Evolutionary conservation across 495 filamentous ascomycete species (phyloP).

Genomic region (Talaromyces proteolyticus): DNA sequence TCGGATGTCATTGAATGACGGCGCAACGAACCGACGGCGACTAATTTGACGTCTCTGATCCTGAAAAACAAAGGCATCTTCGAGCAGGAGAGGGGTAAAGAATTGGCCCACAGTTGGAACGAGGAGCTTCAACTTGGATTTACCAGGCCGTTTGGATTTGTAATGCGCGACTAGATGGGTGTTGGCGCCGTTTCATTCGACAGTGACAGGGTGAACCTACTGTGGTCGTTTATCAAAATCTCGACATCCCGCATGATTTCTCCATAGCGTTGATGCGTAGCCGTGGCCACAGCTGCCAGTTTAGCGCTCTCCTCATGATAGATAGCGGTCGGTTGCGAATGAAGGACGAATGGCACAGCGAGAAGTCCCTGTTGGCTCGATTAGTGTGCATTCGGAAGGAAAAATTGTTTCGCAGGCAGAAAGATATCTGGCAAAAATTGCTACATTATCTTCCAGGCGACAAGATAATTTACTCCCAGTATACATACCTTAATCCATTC

Average conservation of each 20-base stretch:
- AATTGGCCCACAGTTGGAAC: constrained; percentile 87
- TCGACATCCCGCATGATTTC: constrained; percentile 97
- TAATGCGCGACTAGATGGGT: constrained; percentile 60
- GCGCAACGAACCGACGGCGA: constrained; percentile 86
- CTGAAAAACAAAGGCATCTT: constrained; percentile 87
- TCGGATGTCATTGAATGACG: constrained; percentile 95
- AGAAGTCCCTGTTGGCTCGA: constrained; percentile 67
- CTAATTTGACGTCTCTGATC: constrained; percentile 82
- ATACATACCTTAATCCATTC: constrained; percentile 61
- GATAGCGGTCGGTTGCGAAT: constrained; percentile 85
- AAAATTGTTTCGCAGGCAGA: not conserved
- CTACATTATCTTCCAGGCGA: not conserved
- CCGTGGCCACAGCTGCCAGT: constrained; percentile 46
- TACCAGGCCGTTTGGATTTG: constrained; percentile 46
- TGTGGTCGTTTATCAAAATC: constrained; percentile 84
- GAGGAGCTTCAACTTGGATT: constrained; percentile 88
- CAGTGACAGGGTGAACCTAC: constrained; percentile 37
- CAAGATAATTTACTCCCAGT: not conserved
- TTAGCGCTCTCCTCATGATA: constrained; percentile 49
- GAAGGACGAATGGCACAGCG: constrained; percentile 94
- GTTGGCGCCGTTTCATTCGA: not conserved
- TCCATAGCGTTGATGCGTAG: constrained; percentile 75
- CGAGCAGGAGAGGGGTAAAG: constrained; percentile 81
- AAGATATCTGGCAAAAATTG: constrained; percentile 2
- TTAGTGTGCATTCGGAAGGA: not conserved